phyloP scores from a whole-genome alignment of 108 stramenopile species.

The Poteriospumella lacustris region DNA sequence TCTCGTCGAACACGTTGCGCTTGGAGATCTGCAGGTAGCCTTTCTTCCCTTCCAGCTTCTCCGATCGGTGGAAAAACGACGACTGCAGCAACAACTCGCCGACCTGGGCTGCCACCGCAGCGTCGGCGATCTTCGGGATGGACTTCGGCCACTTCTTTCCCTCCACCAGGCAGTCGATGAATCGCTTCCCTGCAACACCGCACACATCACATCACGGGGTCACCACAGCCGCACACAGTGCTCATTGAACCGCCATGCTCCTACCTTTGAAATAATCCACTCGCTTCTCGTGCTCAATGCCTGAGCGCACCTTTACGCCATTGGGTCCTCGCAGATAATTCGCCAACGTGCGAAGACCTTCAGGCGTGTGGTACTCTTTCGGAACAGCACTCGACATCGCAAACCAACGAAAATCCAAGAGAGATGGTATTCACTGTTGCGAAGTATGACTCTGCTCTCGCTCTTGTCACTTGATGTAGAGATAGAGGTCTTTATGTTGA shows the following conservation, averaged over 20 bases:
- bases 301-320: conserved; percentile 33
- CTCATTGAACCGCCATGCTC: conserved; percentile 27
- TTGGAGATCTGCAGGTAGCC: conserved; percentile 33
- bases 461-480: no score
- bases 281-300: conserved; percentile 84
- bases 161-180: conserved; percentile 82
- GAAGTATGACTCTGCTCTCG: no score
- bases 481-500: no score
- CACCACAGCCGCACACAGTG: not conserved
- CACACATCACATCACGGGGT: not conserved
- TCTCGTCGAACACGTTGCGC: conserved; percentile 65
- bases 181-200: conserved; percentile 70
- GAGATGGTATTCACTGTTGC: no score
- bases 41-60: conserved; percentile 82
- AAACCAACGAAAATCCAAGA: no score
- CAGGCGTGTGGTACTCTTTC: not conserved
- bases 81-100: conserved; percentile 71
- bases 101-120: conserved; percentile 65
- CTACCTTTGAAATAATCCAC: conserved; percentile 93
- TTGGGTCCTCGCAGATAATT: not conserved
- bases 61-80: conserved; percentile 77
- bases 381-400: no score
- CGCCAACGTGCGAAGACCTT: conserved; percentile 6
- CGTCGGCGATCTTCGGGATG: conserved; percentile 75
- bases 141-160: conserved; percentile 66